A percentile compares a stretch with the other conserved stretches of the same genome.
Evolutionary conservation across 2,329 filamentous ascomycete species (phyloP).

Genomic region (Talaromyces amestolkiae): DNA sequence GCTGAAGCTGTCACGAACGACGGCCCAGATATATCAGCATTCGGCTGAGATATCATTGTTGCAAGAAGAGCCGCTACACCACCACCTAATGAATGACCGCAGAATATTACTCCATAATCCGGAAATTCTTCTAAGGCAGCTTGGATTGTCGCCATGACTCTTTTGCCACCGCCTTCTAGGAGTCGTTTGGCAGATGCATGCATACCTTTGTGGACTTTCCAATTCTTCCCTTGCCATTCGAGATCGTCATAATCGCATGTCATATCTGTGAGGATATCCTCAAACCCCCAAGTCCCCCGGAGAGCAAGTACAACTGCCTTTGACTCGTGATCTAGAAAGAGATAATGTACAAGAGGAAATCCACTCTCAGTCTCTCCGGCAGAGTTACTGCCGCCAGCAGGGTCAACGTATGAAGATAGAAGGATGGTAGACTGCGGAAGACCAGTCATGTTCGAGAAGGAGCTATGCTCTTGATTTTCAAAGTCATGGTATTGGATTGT

Average conservation of each 20-base stretch:
- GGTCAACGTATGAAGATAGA: conserved; percentile 68
- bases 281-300: conserved; percentile 69
- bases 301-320: conserved; percentile 71
- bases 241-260: conserved; percentile 68
- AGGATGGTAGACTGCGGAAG: conserved; percentile 51
- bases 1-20: conserved; percentile 61
- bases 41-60: conserved; percentile 67
- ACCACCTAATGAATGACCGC: conserved; percentile 67
- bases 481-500: conserved; percentile 31
- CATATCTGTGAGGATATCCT: conserved; percentile 71
- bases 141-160: conserved; percentile 64
- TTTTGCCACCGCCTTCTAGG: conserved; percentile 64
- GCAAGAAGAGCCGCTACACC: conserved; percentile 68
- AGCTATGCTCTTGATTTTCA: conserved; percentile 45
- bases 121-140: conserved; percentile 64
- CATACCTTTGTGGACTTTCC: conserved; percentile 72
- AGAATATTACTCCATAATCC: conserved; percentile 68
- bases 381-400: conserved; percentile 64
- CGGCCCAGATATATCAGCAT: conserved; percentile 47
- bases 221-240: conserved; percentile 59
- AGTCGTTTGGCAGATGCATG: conserved; percentile 68
- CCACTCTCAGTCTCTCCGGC: conserved; percentile 64
- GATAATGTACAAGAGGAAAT: conserved; percentile 70
- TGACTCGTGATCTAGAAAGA: conserved; percentile 68
- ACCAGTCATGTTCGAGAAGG: conserved; percentile 46